Percentiles rank a stretch among this genome's conserved stretches.
phyloP scores from a whole-genome alignment of 1,284 basidiomycete genomes.

The Ustilago vetiveriae region DNA sequence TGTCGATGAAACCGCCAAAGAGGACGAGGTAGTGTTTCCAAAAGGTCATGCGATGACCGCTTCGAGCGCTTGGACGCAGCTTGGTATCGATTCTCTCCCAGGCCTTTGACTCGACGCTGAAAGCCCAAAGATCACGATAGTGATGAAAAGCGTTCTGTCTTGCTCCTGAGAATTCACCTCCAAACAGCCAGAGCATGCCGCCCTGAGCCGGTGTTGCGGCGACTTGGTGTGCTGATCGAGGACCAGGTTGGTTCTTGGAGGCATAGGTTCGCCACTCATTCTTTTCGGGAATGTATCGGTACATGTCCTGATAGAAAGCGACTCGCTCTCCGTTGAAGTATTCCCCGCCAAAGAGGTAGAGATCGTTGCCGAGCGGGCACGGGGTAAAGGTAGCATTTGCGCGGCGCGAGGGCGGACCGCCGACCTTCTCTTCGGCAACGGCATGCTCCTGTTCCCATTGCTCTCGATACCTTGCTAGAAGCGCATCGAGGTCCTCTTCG shows the following conservation, averaged over 20 bases:
- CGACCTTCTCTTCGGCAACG: constrained; percentile 57
- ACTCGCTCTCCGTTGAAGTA: constrained; percentile 66
- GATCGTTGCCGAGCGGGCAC: constrained; percentile 64
- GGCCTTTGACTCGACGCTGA: constrained; percentile 69
- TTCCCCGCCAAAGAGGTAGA: constrained; percentile 66
- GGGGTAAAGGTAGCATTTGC: constrained; percentile 66
- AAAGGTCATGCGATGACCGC: constrained; percentile 84
- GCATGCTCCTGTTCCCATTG: constrained; percentile 63
- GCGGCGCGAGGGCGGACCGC: constrained; percentile 54
- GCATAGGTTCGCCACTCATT: constrained; percentile 64
- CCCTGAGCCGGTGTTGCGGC: constrained; percentile 59
- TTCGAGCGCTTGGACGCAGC: constrained; percentile 80
- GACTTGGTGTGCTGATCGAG: constrained; percentile 64
- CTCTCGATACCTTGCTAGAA: constrained; percentile 57
- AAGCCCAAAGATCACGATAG: constrained; percentile 75
- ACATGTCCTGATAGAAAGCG: constrained; percentile 64
- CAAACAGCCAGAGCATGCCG: constrained; percentile 66
- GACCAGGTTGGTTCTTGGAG: constrained; percentile 63
- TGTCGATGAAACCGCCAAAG: constrained; percentile 88
- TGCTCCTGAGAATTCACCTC: constrained; percentile 73
- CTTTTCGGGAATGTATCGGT: constrained; percentile 61
- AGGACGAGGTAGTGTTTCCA: constrained; percentile 87
- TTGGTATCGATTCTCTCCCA: constrained; percentile 94
- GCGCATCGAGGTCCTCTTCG: constrained; percentile 64
- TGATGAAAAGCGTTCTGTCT: constrained; percentile 90